Evolutionary conservation across 768 basidiomycete species (phyloP).

Genomic region (Suillus occidentalis): DNA sequence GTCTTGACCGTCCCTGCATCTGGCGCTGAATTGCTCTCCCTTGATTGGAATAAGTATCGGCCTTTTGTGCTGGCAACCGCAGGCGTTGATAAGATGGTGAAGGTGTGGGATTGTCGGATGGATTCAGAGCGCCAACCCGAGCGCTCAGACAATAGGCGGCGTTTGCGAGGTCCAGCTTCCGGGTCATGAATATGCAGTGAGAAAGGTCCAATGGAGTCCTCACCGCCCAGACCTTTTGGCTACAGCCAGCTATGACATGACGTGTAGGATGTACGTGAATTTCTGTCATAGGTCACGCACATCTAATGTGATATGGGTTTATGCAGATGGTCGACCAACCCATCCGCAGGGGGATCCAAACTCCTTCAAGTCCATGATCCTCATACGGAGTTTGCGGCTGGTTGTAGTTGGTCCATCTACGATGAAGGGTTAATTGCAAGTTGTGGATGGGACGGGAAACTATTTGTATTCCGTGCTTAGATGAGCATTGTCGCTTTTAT

Average conservation of each 20-base stretch:
- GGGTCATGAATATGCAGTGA: slow-evolving; percentile 89
- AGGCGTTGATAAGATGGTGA: slow-evolving; percentile 74
- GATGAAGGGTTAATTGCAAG: slow-evolving; percentile 86
- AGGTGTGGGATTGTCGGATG: slow-evolving; percentile 90
- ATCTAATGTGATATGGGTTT: neutral
- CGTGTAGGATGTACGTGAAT: slow-evolving; percentile 76
- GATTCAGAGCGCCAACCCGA: slow-evolving; percentile 55
- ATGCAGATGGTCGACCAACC: slow-evolving; percentile 72
- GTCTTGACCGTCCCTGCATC: slow-evolving; percentile 79
- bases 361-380: slow-evolving; percentile 74
- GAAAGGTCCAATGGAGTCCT: slow-evolving; percentile 89
- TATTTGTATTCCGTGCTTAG: slow-evolving; percentile 66
- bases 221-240: slow-evolving; percentile 71
- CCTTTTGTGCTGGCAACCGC: slow-evolving; percentile 75
- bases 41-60: slow-evolving; percentile 94
- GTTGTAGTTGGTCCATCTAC: slow-evolving; percentile 88
- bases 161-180: slow-evolving; percentile 66
- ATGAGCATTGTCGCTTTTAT: neutral
- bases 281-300: slow-evolving; percentile 4
- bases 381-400: slow-evolving; percentile 95
- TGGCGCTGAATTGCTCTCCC: slow-evolving; percentile 70
- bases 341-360: slow-evolving; percentile 46
- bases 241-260: slow-evolving; percentile 91
- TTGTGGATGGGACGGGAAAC: slow-evolving; percentile 88
- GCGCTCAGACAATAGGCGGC: slow-evolving; percentile 62